These are phyloP conservation scores for Diplotaxis tenuifolia DNA, from an alignment of 345 rosid species.

Conservation along the genomic window DNA sequence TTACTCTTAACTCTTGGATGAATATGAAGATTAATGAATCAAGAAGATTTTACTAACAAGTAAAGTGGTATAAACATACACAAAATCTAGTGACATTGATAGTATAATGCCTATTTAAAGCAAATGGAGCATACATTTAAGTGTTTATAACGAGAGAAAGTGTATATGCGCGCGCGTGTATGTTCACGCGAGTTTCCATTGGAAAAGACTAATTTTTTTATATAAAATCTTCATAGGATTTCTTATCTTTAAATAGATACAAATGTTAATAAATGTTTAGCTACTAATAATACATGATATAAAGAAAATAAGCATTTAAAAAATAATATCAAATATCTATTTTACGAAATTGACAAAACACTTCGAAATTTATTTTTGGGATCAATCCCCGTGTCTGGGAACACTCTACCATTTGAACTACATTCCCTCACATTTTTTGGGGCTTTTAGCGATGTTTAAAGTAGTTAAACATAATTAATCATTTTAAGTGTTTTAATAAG, in stretches of 20 bases:
- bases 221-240: neutral
- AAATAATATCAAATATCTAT: neutral
- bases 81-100: slow-evolving; percentile 1
- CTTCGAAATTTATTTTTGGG: neutral
- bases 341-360: neutral
- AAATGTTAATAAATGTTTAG: neutral
- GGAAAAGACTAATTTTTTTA: neutral
- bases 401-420: too few species aligned
- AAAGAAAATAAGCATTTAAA: neutral
- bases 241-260: neutral
- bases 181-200: neutral
- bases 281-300: neutral
- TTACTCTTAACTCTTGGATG: neutral
- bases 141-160: neutral
- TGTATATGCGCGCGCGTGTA: neutral
- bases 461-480: too few species aligned
- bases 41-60: neutral
- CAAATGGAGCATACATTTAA: neutral
- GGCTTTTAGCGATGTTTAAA: neutral
- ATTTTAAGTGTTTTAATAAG: neutral
- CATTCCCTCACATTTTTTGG: too few species aligned
- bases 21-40: neutral
- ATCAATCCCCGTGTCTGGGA: too few species aligned
- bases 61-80: neutral
- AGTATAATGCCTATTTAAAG: neutral